phyloP scores from a whole-genome alignment of 257 asterid genomes.

The Ehretia macrophylla region DNA sequence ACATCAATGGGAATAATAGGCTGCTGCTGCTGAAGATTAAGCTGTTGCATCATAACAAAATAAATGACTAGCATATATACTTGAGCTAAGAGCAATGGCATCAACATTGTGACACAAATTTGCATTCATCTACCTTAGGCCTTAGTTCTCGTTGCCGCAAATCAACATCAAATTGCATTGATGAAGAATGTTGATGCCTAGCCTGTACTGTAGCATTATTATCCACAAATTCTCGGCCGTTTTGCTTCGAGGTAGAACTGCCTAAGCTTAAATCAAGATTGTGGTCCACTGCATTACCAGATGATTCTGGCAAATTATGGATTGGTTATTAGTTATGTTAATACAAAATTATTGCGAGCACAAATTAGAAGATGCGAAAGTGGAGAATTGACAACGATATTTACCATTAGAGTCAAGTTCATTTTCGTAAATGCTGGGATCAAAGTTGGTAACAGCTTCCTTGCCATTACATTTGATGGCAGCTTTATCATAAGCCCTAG shows the following conservation, averaged over 20 bases:
- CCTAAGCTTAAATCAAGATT: conserved; percentile 83
- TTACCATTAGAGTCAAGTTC: conserved; percentile 54
- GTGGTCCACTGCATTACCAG: conserved; percentile 32
- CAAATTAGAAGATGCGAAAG: neutral
- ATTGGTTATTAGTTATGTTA: neutral
- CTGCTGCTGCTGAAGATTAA: conserved; percentile 6
- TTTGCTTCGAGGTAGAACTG: conserved; percentile 40
- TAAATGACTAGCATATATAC: too few species aligned
- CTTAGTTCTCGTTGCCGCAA: conserved; percentile 48
- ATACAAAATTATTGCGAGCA: neutral
- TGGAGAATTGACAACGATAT: too few species aligned
- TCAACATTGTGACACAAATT: too few species aligned
- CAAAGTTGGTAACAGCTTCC: conserved; percentile 81
- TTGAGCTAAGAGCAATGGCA: too few species aligned
- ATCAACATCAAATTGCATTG: conserved; percentile 39
- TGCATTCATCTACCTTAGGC: conserved; percentile 38
- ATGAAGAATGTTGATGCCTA: conserved; percentile 30
- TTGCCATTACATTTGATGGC: conserved; percentile 80
- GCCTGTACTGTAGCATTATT: conserved; percentile 2
- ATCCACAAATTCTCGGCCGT: conserved; percentile 9
- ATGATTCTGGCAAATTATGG: conserved; percentile 31
- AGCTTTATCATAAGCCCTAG: conserved; percentile 90
- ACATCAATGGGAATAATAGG: conserved; percentile 17
- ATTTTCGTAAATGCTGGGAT: conserved; percentile 61
- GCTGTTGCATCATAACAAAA: too few species aligned